Evolutionary conservation across 805 yeast species (phyloP), one percentile per base, ranked within the genome.

Genomic region (Saturnispora diversa): DNA sequence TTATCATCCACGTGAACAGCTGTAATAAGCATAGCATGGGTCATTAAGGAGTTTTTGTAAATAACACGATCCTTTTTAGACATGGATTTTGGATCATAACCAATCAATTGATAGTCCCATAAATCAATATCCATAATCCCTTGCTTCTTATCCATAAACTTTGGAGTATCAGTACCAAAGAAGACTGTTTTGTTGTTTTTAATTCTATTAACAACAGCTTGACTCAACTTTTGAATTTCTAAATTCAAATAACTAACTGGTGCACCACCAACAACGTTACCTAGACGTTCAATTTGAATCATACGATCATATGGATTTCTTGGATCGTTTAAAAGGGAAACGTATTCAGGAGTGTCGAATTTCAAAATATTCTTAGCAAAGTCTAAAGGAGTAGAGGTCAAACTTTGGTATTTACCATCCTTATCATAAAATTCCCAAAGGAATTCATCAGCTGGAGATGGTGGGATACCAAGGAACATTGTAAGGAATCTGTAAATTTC

Each of bases 141-240:
- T 6, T 75, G 58, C 20, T 58, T 59, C 42, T 68, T 69, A 58
- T 79, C 75, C 71, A 70, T 72, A 62, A 68, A 85, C 57, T 81
- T 79, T 19, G 90, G 92, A n/a, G 88, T 84, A 59, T 85, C 94
- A 13, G 88, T 79, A 10, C 95, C 95, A 55, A 85, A 86, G 66
- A 85, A 86, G 6, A 86, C 84, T 0, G 94, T 81, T 64, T 81
- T 81, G 61, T 83, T 78, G 45, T 66, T 68, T 62, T 80, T 72
- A 54, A 85, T 71, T 62, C 85, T 75, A 52, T 74, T 70, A 28
- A 84, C 74, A 22, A 84, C 83, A 36, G 77, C 68, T 24, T 68
- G 53, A 33, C 85, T 74, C 42, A 85, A 64, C 7, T 64, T 64
- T 13, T 71, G 71, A 44, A 79, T 71, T 31, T 77, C 78, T 40